A percentile compares a stretch with the other conserved stretches of the same genome.
Conservation (phyloP, 306 rosid species). For the Prunus mume region DNA sequence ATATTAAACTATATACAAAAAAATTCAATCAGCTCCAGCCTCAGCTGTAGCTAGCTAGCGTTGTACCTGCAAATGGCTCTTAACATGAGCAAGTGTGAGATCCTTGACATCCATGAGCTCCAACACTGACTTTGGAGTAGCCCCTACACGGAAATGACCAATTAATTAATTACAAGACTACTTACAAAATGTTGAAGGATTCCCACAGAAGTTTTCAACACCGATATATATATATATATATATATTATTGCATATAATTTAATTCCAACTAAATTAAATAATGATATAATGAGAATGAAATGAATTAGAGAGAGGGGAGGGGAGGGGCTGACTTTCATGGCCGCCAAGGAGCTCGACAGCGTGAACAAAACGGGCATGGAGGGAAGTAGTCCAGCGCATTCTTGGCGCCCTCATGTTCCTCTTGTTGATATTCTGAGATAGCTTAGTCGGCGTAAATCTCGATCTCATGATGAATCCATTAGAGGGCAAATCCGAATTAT, state of each 20-base stretch:
- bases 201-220: not conserved
- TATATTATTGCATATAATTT: not conserved
- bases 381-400: slow-evolving; percentile 95
- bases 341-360: slow-evolving; percentile 96
- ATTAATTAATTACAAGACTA: not conserved
- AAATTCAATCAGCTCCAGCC: no score
- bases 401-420: slow-evolving; percentile 88
- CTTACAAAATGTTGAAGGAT: not conserved
- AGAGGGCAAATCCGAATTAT: slow-evolving; percentile 39
- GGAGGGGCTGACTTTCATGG: slow-evolving; percentile 66
- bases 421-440: slow-evolving; percentile 31
- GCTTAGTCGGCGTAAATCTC: slow-evolving; percentile 48
- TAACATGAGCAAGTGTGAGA: slow-evolving; percentile 93
- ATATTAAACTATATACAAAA: no score
- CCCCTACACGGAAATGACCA: slow-evolving; percentile 45
- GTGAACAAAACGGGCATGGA: slow-evolving; percentile 81
- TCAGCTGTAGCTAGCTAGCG: not conserved
- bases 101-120: slow-evolving; percentile 98
- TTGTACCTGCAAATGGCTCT: slow-evolving; percentile 94
- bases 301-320: not conserved
- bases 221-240: not conserved
- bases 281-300: not conserved
- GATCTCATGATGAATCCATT: slow-evolving; percentile 49
- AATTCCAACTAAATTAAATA: not conserved
- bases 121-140: slow-evolving; percentile 88